phyloP scores from a whole-genome alignment of 768 basidiomycete species.

The Mycena venus region DNA sequence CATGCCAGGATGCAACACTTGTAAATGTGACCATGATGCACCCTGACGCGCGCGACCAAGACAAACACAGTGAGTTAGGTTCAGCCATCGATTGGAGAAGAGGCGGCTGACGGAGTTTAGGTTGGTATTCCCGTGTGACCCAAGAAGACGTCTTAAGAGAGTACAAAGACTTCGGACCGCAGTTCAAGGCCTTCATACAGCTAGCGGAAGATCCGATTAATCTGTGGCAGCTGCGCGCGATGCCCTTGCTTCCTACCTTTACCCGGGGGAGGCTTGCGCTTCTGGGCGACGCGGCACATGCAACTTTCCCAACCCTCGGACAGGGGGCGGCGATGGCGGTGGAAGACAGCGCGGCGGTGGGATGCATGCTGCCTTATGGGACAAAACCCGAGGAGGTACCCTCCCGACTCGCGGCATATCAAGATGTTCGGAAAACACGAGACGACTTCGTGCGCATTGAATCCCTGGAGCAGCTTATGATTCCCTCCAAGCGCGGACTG shows the following conservation, averaged over 20 bases:
- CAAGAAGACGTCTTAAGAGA: background rate
- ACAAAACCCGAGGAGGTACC: background rate
- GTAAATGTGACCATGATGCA: slow-evolving; percentile 15
- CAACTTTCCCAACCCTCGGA: too few species aligned
- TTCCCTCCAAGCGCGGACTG: background rate
- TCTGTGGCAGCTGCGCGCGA: slow-evolving; percentile 12
- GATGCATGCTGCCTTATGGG: slow-evolving; percentile 5
- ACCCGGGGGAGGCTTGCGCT: background rate
- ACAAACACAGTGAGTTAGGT: background rate
- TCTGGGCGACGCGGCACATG: slow-evolving; percentile 8
- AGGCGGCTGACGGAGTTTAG: background rate
- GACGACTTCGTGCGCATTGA: slow-evolving; percentile 3
- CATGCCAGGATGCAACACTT: background rate
- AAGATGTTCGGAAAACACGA: slow-evolving; percentile 9
- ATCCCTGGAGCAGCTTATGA: background rate
- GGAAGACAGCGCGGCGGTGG: slow-evolving; percentile 8
- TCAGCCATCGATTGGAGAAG: background rate
- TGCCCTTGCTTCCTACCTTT: slow-evolving; percentile 12
- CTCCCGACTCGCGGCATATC: background rate
- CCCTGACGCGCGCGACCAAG: slow-evolving; percentile 12
- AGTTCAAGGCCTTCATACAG: background rate
- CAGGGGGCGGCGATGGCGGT: slow-evolving; percentile 19
- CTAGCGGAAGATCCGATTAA: background rate
- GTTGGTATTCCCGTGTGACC: background rate
- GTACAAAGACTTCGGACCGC: background rate